Conservation (phyloP, 768 basidiomycete species). For the Pulveroboletus ravenelii region DNA sequence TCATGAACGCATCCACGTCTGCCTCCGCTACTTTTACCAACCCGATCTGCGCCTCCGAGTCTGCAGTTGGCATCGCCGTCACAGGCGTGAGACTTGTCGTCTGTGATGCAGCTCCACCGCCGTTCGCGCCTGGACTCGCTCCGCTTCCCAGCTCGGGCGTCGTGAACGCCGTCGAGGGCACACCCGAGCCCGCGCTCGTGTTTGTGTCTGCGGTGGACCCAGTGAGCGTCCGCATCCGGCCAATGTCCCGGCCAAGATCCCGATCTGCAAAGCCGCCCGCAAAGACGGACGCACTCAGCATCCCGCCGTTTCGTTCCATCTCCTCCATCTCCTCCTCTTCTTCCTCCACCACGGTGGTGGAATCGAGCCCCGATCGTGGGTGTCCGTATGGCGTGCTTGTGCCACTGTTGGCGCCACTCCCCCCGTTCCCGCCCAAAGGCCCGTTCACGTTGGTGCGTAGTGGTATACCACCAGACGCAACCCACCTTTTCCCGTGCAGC, state of each 20-base stretch:
- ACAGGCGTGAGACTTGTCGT: conserved; percentile 65
- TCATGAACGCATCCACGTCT: conserved; percentile 79
- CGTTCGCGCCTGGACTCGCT: conserved; percentile 33
- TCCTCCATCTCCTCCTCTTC: conserved; percentile 72
- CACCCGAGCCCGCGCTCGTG: conserved; percentile 32
- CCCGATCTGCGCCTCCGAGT: conserved; percentile 70
- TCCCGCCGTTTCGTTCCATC: conserved; percentile 38
- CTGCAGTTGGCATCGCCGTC: conserved; percentile 64
- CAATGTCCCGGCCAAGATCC: conserved; percentile 34
- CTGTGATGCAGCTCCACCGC: conserved; percentile 33
- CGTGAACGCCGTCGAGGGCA: conserved; percentile 51
- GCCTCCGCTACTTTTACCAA: conserved; percentile 80
- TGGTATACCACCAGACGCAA: conserved; percentile 53
- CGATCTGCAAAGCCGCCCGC: conserved; percentile 38
- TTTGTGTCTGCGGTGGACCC: conserved; percentile 37
- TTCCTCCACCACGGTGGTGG: conserved; percentile 60
- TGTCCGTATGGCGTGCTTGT: conserved; percentile 64
- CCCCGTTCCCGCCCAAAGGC: conserved; percentile 28
- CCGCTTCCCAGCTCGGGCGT: conserved; percentile 52
- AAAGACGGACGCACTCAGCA: conserved; percentile 30
- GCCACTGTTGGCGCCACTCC: conserved; percentile 58
- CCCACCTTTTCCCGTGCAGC: conserved; percentile 71
- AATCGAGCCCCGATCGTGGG: conserved; percentile 46
- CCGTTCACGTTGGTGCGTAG: conserved; percentile 59
- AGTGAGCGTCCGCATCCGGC: conserved; percentile 53